phyloP scores from a whole-genome alignment of 495 filamentous ascomycete genomes.

The Aspergillus cavernicola region DNA sequence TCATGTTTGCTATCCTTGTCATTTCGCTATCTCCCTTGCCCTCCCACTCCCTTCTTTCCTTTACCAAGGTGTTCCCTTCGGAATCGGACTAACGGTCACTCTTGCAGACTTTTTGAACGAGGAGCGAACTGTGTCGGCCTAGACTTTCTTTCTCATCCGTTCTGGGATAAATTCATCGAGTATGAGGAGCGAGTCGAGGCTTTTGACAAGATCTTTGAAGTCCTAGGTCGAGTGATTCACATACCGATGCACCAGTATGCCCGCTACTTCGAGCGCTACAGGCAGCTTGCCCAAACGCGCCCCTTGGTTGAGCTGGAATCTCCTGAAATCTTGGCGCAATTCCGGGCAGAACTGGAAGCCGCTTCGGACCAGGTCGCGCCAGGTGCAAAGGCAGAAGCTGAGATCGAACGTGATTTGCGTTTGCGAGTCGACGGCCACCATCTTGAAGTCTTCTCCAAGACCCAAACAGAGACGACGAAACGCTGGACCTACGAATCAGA shows the following conservation, averaged over 20 bases:
- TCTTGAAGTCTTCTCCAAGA: slow-evolving; percentile 74
- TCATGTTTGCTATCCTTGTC: slow-evolving; percentile 51
- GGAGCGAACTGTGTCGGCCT: slow-evolving; percentile 80
- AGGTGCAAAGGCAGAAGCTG: slow-evolving; percentile 59
- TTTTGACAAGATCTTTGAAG: slow-evolving; percentile 79
- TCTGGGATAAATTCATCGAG: slow-evolving; percentile 99
- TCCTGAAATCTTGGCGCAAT: slow-evolving; percentile 62
- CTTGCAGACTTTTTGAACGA: slow-evolving; percentile 82
- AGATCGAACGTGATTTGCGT: slow-evolving; percentile 80
- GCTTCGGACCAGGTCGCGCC: slow-evolving; percentile 42
- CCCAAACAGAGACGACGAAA: slow-evolving; percentile 86
- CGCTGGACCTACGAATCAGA: slow-evolving; percentile 94
- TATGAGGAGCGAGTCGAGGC: slow-evolving; percentile 89
- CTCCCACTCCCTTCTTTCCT: slow-evolving; percentile 16
- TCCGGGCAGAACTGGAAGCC: slow-evolving; percentile 65
- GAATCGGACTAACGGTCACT: slow-evolving; percentile 30
- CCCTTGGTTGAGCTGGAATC: slow-evolving; percentile 72
- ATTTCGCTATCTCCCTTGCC: slow-evolving; percentile 29
- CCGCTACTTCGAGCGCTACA: slow-evolving; percentile 90
- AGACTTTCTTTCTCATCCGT: slow-evolving; percentile 90
- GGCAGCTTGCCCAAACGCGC: slow-evolving; percentile 67
- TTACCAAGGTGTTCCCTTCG: neutral
- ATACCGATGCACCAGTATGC: slow-evolving; percentile 98
- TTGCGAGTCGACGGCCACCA: slow-evolving; percentile 75
- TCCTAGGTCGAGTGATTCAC: slow-evolving; percentile 80